These are phyloP conservation scores for Reutealis trisperma DNA, from an alignment of 345 rosid genomes.

Conservation along the genomic window DNA sequence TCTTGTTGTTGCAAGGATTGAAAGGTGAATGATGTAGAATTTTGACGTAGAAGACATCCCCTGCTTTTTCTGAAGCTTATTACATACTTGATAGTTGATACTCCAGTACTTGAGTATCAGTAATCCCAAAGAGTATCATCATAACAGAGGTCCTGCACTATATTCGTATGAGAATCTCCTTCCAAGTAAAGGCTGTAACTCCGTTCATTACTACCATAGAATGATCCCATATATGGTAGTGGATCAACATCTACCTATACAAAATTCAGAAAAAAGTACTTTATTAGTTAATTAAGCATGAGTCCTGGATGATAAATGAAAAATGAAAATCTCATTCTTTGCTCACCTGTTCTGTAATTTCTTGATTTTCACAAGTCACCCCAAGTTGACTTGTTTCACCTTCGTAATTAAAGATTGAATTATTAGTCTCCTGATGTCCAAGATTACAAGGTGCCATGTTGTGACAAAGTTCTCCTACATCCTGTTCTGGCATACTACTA, in stretches of 20 bases:
- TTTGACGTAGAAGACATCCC: no score
- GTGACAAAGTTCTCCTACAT: neutral
- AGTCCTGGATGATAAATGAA: neutral
- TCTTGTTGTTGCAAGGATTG: no score
- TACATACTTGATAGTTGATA: no score
- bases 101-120: neutral
- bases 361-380: neutral
- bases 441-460: neutral
- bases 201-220: neutral
- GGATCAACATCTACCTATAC: neutral
- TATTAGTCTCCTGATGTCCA: neutral
- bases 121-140: neutral
- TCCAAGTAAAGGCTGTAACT: neutral
- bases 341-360: neutral
- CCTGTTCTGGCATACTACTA: neutral
- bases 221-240: neutral
- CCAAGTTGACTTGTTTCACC: neutral
- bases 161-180: neutral
- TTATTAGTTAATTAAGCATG: neutral
- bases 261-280: neutral
- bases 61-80: no score
- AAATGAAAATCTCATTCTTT: neutral
- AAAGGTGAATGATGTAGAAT: no score
- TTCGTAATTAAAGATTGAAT: neutral
- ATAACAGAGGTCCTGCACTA: neutral